Base-by-base conservation (phyloP, 306 rosid species). In the Sophora flavescens region DNA sequence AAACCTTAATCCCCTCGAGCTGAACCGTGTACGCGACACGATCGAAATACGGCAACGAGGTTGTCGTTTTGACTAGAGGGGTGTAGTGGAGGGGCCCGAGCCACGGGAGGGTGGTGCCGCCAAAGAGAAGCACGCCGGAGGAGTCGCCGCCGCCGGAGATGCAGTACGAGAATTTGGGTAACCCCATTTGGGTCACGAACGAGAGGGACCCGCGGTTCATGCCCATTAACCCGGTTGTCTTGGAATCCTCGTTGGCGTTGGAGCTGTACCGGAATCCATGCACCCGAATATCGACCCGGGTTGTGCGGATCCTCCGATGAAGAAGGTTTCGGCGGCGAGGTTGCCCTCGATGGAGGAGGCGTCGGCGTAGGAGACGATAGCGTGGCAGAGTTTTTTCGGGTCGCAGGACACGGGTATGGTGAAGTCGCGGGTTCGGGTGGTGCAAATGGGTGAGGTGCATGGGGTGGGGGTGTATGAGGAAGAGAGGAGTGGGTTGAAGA, bases 81-180 rank as follows among this genome's bases (percentile, higher is more conserved):
- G 98, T 93, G 85, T 93, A 93, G 16, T 74, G 87, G 41, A 93
- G 78, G 1, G 87, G 86, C 4, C 85, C 79, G 2, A 93, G 88
- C 89, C 96, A 85, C 7, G 81, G 15, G 45, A 77, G 59, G 5
- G 13, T 41, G 9, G 80, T 70, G 8, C 76, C 83, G 2, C 95
- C 98, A 51, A 93, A 85, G 15, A 93, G 84, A 4, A 93, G 53
- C 14, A 93, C 74, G 0, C 96, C 98, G 45, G 91, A 76, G 30
- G 89, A 74, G 78, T 84, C 95, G 0, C 51, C 38, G 0, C 51
- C 38, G 3, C 78, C 86, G 44, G 98, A 89, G 65, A 93, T 93
- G 70, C 98, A 93, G 77, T 93, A 93, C 2, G 98, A 91, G 85
- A 93, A 93, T 81, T 82, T 85, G n/a, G 95, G 87, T 2, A 88